Evolutionary conservation across 2,329 filamentous ascomycete genomes (phyloP), one percentile per base, ranked within the genome.

Genomic region (Scedosporium apiospermum): DNA sequence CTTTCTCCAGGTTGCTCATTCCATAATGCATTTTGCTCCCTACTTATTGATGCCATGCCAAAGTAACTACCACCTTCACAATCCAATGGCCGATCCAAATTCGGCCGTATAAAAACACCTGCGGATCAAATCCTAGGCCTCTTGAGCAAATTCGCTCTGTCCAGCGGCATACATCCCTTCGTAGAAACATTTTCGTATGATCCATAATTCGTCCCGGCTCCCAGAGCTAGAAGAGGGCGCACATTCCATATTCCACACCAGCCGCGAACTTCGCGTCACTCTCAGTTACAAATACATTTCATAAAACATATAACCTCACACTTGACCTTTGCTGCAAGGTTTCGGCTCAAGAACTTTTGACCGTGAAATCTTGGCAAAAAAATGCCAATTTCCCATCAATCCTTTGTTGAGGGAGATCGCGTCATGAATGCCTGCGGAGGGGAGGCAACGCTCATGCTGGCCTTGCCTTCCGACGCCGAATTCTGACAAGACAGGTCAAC

Each of bases 401-500:
- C 18, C 16, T 61, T 55, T 55, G 51, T 23, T 26, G 51, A 23
- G 30, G 27, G n/a, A 27, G 60, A 57, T 10, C 60, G 62, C 6
- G 60, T 57, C 14, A 62, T 60, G 38, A 62, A 62, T 10, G 58
- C 63, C 23, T 63, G 63, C 10, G 61, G 58, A 4, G 64, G 65
- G 10, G 58, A 42, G 44, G 62, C 59, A 10, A 66, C 38, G 21
- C 53, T 62, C 18, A 65, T 23, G 46, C 57, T 58, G 60, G 63
- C 59, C 53, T 65, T 65, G 53, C 65, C 62, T 2, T 59, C 62
- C 34, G 51, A 30, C 18, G 60, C 38, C 26, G 53, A 62, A 23
- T 46, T 55, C 10, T 62, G 62, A 3, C 60, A 63, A 23, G 63
- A 63, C n/a, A 64, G 61, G 38, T 67, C 65, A 60, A 65, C 63